These are phyloP conservation scores for Trichomonascaceae sp. DNA, from an alignment of 1,139 yeast genomes.

Conservation along the genomic window DNA sequence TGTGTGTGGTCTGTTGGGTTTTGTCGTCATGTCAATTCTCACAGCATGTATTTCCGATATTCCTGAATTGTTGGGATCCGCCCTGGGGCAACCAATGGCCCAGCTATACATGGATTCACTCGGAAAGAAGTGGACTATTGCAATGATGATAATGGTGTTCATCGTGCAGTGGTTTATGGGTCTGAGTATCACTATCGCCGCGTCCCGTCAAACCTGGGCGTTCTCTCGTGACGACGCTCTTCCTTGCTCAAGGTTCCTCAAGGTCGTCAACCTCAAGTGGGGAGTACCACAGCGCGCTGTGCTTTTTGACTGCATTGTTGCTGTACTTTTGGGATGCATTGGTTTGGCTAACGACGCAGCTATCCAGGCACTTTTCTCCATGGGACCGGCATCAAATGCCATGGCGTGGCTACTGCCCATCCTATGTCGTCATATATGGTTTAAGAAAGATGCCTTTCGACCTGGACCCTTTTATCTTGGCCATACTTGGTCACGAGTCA, in stretches of 20 bases:
- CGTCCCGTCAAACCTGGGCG: constrained; percentile 75
- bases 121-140: constrained; percentile 52
- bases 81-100: constrained; percentile 30
- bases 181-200: constrained; percentile 54
- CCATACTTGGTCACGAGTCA: constrained; percentile 43
- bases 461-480: constrained; percentile 53
- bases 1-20: constrained; percentile 49
- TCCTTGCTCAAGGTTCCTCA: constrained; percentile 37
- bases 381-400: constrained; percentile 45
- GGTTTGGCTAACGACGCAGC: constrained; percentile 47
- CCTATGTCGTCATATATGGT: constrained; percentile 27
- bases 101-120: constrained; percentile 51
- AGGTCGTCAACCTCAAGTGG: constrained; percentile 33
- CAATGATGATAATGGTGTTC: constrained; percentile 17
- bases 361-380: constrained; percentile 44
- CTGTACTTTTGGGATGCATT: constrained; percentile 41
- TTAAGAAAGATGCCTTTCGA: constrained; percentile 63
- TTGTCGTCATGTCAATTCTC: constrained; percentile 39
- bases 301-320: constrained; percentile 35
- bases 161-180: constrained; percentile 43
- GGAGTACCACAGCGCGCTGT: constrained; percentile 50
- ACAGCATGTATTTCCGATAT: constrained; percentile 46
- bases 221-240: constrained; percentile 82
- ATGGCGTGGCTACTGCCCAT: constrained; percentile 49
- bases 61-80: constrained; percentile 24